These are phyloP conservation scores for Trichoderma cornu-damae DNA, from an alignment of 2,329 filamentous ascomycete species.

Conservation along the genomic window DNA sequence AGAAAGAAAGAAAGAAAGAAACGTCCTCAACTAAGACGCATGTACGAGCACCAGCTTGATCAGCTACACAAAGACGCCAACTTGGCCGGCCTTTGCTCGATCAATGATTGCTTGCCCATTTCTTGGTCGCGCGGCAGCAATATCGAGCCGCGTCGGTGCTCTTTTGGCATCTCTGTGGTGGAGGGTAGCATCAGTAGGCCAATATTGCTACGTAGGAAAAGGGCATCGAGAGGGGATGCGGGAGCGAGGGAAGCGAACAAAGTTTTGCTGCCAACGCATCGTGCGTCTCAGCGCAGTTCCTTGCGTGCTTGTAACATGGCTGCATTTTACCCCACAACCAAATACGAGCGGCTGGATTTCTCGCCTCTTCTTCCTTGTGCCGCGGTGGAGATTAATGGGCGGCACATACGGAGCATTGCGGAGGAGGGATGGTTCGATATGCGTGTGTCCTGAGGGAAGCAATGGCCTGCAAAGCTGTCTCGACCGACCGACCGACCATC, in stretches of 20 bases:
- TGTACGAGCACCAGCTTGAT: not conserved
- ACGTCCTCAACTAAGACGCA: not conserved
- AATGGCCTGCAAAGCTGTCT: not conserved
- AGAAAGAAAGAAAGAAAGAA: not conserved
- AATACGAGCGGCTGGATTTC: not conserved
- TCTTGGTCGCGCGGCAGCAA: not conserved
- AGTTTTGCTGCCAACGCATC: constrained; percentile 9
- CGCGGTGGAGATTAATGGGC: not conserved
- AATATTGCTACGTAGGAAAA: constrained; percentile 7
- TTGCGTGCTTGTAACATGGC: constrained; percentile 3
- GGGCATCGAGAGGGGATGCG: not conserved
- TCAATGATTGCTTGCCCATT: not conserved
- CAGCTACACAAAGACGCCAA: not conserved
- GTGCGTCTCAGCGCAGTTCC: not conserved
- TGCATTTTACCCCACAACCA: not conserved
- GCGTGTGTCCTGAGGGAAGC: not conserved
- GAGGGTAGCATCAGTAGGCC: constrained; percentile 11
- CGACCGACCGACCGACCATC: not conserved
- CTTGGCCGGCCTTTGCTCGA: not conserved
- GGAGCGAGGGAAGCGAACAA: not conserved
- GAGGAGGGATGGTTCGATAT: constrained; percentile 11
- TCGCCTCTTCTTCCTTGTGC: not conserved
- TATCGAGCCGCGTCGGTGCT: not conserved
- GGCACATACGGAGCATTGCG: not conserved
- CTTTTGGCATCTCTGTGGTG: not conserved